These are phyloP conservation scores for Pseudogymnoascus sp. DNA, from an alignment of 2,329 filamentous ascomycete species.

Conservation along the genomic window DNA sequence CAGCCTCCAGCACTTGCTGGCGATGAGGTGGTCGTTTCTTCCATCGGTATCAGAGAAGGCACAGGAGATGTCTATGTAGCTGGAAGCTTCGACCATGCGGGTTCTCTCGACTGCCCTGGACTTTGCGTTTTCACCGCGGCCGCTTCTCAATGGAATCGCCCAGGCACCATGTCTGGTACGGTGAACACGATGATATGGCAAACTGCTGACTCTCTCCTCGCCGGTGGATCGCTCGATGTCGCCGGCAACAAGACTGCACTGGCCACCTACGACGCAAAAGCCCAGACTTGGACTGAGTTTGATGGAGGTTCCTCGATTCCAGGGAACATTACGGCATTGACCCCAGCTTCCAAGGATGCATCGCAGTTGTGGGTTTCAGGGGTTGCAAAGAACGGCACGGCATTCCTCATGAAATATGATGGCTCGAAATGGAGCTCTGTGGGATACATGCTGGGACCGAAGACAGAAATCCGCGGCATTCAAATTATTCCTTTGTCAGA, in stretches of 20 bases:
- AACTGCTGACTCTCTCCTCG: slow-evolving; percentile 60
- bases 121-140: slow-evolving; percentile 72
- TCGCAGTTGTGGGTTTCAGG: slow-evolving; percentile 79
- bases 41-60: slow-evolving; percentile 64
- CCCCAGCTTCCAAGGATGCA: slow-evolving; percentile 62
- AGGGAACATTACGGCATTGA: slow-evolving; percentile 70
- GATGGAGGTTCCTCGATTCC: slow-evolving; percentile 59
- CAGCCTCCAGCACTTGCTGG: slow-evolving; percentile 74
- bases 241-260: slow-evolving; percentile 58
- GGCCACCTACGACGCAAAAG: slow-evolving; percentile 62
- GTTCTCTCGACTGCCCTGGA: slow-evolving; percentile 70
- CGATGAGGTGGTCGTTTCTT: slow-evolving; percentile 60
- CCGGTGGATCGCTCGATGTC: slow-evolving; percentile 67
- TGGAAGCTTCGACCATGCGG: slow-evolving; percentile 75
- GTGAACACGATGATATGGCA: slow-evolving; percentile 71
- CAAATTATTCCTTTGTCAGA: slow-evolving; percentile 69
- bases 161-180: slow-evolving; percentile 60
- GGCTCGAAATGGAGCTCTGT: slow-evolving; percentile 61
- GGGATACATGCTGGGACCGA: slow-evolving; percentile 51
- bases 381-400: slow-evolving; percentile 54
- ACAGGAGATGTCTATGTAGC: slow-evolving; percentile 74
- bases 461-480: slow-evolving; percentile 66
- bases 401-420: slow-evolving; percentile 77
- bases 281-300: slow-evolving; percentile 57
- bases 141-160: slow-evolving; percentile 68